Conservation (phyloP, 1,139 yeast genomes). For the Schwanniomyces etchellsii region DNA sequence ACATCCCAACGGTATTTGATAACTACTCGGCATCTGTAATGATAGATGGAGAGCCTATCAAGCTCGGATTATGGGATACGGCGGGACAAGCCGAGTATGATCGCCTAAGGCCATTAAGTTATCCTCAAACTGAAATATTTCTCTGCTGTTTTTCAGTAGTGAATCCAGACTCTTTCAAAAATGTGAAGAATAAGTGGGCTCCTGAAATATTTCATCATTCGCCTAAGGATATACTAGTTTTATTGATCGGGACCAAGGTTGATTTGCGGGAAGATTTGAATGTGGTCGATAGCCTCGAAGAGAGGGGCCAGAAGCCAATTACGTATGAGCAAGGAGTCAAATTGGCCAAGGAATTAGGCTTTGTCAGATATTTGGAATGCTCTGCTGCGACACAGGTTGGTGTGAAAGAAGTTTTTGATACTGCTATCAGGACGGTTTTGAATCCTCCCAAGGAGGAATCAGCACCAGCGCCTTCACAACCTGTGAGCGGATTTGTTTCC, state of each 20-base stretch:
- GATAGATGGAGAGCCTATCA: constrained; percentile 76
- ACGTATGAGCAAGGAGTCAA: constrained; percentile 57
- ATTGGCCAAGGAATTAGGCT: constrained; percentile 67
- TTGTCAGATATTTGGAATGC: constrained; percentile 78
- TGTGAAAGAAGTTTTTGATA: constrained; percentile 76
- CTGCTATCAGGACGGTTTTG: constrained; percentile 68
- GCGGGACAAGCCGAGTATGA: constrained; percentile 96
- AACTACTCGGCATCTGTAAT: constrained; percentile 85
- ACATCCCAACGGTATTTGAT: constrained; percentile 91
- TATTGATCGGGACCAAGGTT: constrained; percentile 80
- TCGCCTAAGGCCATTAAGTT: constrained; percentile 81
- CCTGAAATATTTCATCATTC: constrained; percentile 89
- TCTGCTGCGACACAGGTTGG: constrained; percentile 92
- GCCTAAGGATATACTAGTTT: constrained; percentile 65
- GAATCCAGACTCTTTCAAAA: constrained; percentile 75
- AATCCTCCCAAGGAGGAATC: constrained; percentile 39
- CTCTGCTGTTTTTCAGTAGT: constrained; percentile 83
- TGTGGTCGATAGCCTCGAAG: constrained; percentile 65
- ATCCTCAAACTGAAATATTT: constrained; percentile 90
- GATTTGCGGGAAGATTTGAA: constrained; percentile 83
- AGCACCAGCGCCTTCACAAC: no score
- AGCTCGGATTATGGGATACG: constrained; percentile 93
- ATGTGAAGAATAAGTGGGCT: constrained; percentile 72
- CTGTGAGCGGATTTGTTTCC: not conserved
- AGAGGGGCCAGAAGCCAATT: constrained; percentile 59